Evolutionary conservation across 1,139 yeast genomes (phyloP).

Genomic region (Yamadazyma kanchanaburiensis): DNA sequence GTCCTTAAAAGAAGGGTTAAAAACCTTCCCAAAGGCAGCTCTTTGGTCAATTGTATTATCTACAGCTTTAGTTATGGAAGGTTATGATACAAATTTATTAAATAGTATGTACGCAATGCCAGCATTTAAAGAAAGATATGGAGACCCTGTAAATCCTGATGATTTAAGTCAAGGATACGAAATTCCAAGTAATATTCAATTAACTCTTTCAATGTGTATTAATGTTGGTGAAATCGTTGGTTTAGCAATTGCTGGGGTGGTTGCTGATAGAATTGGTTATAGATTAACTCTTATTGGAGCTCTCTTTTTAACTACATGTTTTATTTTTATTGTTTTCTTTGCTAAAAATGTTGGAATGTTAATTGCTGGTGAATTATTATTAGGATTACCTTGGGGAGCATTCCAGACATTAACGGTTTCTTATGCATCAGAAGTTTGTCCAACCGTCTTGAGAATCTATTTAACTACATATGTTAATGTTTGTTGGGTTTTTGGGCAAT

Average conservation of each 20-base stretch:
- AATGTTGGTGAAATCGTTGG: constrained; percentile 47
- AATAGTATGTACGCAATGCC: constrained; percentile 36
- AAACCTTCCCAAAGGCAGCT: constrained; percentile 39
- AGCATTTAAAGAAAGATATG: constrained; percentile 33
- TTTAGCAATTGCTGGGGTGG: constrained; percentile 38
- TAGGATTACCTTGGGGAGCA: constrained; percentile 53
- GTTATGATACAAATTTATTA: constrained; percentile 39
- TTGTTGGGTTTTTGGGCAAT: constrained; percentile 52
- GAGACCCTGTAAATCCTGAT: constrained; percentile 16
- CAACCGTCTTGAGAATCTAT: constrained; percentile 44
- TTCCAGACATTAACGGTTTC: constrained; percentile 47
- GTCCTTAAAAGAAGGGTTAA: constrained; percentile 40
- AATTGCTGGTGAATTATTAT: constrained; percentile 42
- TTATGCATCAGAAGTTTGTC: constrained; percentile 55
- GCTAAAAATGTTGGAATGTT: constrained; percentile 38
- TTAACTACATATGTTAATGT: constrained; percentile 46
- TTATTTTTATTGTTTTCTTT: constrained; percentile 49
- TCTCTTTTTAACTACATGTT: constrained; percentile 29
- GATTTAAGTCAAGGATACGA: constrained; percentile 27
- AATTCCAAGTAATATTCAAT: constrained; percentile 47
- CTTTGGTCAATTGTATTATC: constrained; percentile 40
- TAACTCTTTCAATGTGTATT: constrained; percentile 41
- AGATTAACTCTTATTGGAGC: constrained; percentile 39
- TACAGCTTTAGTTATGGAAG: constrained; percentile 42
- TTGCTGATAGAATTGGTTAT: constrained; percentile 47